Evolutionary conservation across 306 rosid species (phyloP).

Genomic region (cucumber (Cucumis sativus)): DNA sequence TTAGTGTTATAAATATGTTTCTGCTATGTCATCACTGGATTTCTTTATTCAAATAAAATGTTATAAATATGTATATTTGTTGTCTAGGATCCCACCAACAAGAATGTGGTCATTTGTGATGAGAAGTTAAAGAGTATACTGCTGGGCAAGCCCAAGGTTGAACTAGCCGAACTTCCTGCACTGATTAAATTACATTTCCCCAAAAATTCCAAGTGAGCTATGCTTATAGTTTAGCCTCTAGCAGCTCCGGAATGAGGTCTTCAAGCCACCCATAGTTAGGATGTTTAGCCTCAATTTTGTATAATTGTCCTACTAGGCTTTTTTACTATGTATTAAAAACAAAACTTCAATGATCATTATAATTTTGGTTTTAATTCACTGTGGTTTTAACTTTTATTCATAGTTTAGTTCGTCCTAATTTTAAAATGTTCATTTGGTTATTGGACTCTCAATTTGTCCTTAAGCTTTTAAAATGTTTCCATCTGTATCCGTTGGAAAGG

Average conservation of each 20-base stretch:
- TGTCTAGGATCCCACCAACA: slow-evolving; percentile 67
- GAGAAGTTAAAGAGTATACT: slow-evolving; percentile 57
- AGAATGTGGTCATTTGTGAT: slow-evolving; percentile 79
- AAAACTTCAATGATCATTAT: no score
- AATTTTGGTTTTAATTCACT: no score
- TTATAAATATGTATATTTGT: background rate
- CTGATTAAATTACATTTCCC: slow-evolving; percentile 87
- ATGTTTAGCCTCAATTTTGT: background rate
- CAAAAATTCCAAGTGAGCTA: slow-evolving; percentile 43
- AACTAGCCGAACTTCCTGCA: slow-evolving; percentile 74
- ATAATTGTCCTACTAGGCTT: background rate
- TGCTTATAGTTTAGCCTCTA: background rate
- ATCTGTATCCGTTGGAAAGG: no score
- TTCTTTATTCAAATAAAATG: slow-evolving; percentile 6
- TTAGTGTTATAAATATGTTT: background rate
- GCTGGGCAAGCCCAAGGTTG: slow-evolving; percentile 66
- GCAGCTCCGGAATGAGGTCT: background rate
- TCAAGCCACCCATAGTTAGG: background rate
- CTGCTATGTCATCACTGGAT: background rate
- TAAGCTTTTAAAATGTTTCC: no score
- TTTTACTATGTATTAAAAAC: no score
- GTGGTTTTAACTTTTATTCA: no score
- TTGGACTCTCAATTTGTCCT: no score
- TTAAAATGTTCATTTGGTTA: no score
- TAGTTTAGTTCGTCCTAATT: no score